These are phyloP conservation scores for Glycine tomentella DNA, from an alignment of 306 rosid genomes.

Conservation along the genomic window DNA sequence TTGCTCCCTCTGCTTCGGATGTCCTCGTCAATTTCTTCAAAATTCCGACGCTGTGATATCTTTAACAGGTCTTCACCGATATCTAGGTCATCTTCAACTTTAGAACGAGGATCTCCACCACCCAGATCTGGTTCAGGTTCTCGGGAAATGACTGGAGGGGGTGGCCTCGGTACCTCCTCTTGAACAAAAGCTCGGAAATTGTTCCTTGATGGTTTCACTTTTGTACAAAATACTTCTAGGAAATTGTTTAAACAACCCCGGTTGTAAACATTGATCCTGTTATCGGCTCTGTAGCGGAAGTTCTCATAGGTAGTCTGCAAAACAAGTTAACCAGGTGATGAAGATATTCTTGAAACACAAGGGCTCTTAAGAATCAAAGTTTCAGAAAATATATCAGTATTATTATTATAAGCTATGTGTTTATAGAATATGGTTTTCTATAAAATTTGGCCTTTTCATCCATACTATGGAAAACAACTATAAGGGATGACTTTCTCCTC, in stretches of 20 bases:
- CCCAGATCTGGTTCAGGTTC: slow-evolving; percentile 60
- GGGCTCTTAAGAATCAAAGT: slow-evolving; percentile 15
- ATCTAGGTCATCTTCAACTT: slow-evolving; percentile 92
- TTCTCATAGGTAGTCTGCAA: slow-evolving; percentile 95
- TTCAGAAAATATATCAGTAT: slow-evolving; percentile 23
- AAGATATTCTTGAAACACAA: slow-evolving; percentile 33
- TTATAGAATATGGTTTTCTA: background rate
- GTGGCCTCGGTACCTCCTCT: slow-evolving; percentile 75
- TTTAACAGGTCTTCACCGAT: slow-evolving; percentile 91
- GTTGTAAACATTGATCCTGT: slow-evolving; percentile 69
- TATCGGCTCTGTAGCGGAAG: slow-evolving; percentile 82
- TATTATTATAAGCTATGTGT: background rate
- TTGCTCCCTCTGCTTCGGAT: slow-evolving; percentile 85
- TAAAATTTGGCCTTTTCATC: background rate
- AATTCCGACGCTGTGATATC: slow-evolving; percentile 89
- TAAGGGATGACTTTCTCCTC: background rate
- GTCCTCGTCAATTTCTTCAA: slow-evolving; percentile 81
- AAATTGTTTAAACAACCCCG: slow-evolving; percentile 80
- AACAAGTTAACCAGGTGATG: slow-evolving; percentile 38
- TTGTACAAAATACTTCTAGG: slow-evolving; percentile 82
- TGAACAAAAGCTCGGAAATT: slow-evolving; percentile 77
- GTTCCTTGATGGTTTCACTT: slow-evolving; percentile 80
- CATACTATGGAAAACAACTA: background rate
- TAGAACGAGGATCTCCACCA: slow-evolving; percentile 73
- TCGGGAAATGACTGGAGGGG: slow-evolving; percentile 50